Conservation (phyloP, 345 rosid genomes). For the Citrus cavaleriei region DNA sequence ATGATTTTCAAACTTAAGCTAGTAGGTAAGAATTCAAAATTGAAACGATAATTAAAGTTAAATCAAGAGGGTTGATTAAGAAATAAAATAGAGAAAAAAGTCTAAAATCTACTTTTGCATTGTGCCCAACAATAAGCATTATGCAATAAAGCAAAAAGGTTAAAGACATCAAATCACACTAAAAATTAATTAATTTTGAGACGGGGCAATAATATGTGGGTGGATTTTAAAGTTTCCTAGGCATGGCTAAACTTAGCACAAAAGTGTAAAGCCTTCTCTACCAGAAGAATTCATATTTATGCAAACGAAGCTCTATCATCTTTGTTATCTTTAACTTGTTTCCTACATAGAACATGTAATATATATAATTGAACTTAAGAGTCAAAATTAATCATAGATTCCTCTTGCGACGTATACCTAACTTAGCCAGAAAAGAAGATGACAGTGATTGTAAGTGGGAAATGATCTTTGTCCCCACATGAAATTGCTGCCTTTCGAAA, state of each 20-base stretch:
- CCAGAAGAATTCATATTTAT: not conserved
- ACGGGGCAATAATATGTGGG: not conserved
- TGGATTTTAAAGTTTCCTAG: not conserved
- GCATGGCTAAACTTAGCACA: not conserved
- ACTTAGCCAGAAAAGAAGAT: not conserved
- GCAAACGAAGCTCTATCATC: not conserved
- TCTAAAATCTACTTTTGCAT: not conserved
- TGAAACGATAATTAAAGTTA: not conserved
- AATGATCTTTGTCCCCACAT: not conserved
- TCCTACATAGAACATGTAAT: not conserved
- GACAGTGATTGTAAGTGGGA: not conserved
- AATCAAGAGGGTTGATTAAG: not conserved
- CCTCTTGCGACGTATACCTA: conserved; percentile 18
- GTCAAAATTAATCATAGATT: conserved; percentile 11
- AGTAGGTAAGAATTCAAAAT: not conserved
- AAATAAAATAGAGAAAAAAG: not conserved
- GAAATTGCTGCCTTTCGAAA: not conserved
- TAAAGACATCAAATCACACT: not conserved
- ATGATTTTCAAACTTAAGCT: too few relatives aligned
- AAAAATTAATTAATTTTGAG: not conserved
- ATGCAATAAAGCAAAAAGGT: not conserved
- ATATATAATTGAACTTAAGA: not conserved
- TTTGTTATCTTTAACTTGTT: not conserved
- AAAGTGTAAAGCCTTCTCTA: not conserved
- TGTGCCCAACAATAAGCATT: not conserved